These are phyloP conservation scores for Ehretia macrophylla DNA, from an alignment of 257 asterid species.

Conservation along the genomic window DNA sequence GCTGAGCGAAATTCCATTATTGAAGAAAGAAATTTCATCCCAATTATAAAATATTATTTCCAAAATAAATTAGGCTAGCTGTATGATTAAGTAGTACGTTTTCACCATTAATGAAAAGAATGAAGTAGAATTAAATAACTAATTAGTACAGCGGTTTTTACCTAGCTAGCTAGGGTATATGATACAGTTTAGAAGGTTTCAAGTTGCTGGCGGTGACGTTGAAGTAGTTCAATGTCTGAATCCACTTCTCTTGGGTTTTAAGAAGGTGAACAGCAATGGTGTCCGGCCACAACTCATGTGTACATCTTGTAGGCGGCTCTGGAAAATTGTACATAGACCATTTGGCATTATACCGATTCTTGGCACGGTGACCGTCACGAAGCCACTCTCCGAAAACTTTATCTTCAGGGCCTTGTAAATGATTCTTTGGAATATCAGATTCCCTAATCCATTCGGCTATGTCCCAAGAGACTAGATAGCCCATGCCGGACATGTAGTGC, in stretches of 20 bases:
- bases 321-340: constrained; percentile 94
- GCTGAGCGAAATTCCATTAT: too few species aligned
- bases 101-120: too few species aligned
- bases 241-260: constrained; percentile 89
- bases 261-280: constrained; percentile 78
- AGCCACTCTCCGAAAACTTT: constrained; percentile 77
- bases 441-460: constrained; percentile 74
- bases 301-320: constrained; percentile 67
- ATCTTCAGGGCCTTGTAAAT: constrained; percentile 77
- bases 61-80: too few species aligned
- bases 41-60: too few species aligned
- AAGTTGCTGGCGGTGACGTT: constrained; percentile 63
- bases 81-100: too few species aligned
- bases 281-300: constrained; percentile 88
- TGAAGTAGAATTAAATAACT: too few species aligned
- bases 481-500: constrained; percentile 97
- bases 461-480: constrained; percentile 86
- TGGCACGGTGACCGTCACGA: constrained; percentile 62
- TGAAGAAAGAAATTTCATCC: too few species aligned
- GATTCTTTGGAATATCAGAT: constrained; percentile 60
- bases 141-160: too few species aligned
- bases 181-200: constrained; percentile 76
- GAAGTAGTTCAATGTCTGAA: constrained; percentile 64
- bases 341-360: constrained; percentile 76
- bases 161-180: constrained; percentile 43